These are phyloP conservation scores for Pseudozyma pruni DNA, from an alignment of 1,284 basidiomycete genomes.

Conservation along the genomic window DNA sequence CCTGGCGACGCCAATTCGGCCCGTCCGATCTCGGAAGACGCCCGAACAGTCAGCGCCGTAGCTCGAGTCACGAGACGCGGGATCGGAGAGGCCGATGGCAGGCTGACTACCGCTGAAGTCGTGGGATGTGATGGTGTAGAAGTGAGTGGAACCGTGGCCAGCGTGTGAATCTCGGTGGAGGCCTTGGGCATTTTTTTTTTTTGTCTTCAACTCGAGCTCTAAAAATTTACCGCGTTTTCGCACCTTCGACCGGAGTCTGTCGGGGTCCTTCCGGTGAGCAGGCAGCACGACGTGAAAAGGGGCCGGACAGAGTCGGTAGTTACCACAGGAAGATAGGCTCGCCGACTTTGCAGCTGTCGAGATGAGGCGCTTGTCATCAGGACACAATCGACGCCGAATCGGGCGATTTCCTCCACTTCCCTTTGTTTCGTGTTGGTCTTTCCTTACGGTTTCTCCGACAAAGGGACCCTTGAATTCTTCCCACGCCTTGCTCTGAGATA, in stretches of 20 bases:
- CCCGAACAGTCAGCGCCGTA: slow-evolving; percentile 2
- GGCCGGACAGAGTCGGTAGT: too few species aligned
- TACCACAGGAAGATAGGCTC: too few species aligned
- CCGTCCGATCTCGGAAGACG: not conserved
- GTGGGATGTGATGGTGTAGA: not conserved
- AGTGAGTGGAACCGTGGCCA: not conserved
- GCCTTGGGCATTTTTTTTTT: slow-evolving; percentile 3
- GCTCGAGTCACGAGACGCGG: not conserved
- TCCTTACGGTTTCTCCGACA: too few species aligned
- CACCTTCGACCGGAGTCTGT: not conserved
- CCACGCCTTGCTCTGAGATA: not conserved
- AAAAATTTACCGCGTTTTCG: not conserved
- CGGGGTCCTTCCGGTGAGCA: not conserved
- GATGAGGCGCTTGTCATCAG: not conserved
- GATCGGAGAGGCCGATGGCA: not conserved
- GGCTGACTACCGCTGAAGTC: not conserved
- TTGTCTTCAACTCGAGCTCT: not conserved
- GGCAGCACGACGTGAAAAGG: too few species aligned
- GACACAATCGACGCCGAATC: not conserved
- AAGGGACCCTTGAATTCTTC: slow-evolving; percentile 22
- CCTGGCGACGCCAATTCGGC: not conserved
- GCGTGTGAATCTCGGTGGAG: slow-evolving; percentile 11
- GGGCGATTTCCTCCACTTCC: slow-evolving; percentile 2
- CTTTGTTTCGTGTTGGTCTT: slow-evolving; percentile 2
- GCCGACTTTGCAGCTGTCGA: not conserved